Evolutionary conservation across 1,284 basidiomycete genomes (phyloP).

Genomic region (Apiotrichum siamense): DNA sequence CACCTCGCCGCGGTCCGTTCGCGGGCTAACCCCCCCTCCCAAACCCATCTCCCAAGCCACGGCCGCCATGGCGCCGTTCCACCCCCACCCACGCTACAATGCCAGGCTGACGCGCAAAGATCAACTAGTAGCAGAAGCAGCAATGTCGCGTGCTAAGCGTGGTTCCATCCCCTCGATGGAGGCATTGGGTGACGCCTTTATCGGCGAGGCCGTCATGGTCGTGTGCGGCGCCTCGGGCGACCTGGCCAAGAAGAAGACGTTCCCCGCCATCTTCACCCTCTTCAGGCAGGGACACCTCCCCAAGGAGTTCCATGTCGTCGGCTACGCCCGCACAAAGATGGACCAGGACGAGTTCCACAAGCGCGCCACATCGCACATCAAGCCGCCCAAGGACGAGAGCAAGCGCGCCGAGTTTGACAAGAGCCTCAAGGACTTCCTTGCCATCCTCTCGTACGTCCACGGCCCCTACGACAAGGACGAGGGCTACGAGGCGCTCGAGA

Average conservation of each 20-base stretch:
- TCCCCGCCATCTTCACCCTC: constrained; percentile 86
- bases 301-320: constrained; percentile 76
- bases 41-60: constrained; percentile 2
- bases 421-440: constrained; percentile 74
- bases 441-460: constrained; percentile 68
- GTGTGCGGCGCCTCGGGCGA: constrained; percentile 96
- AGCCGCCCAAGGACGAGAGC: constrained; percentile 58
- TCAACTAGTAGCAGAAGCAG: background rate
- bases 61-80: constrained; percentile 4
- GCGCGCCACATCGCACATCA: constrained; percentile 75
- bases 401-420: constrained; percentile 37
- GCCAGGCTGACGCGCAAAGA: constrained; percentile 3
- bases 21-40: constrained; percentile 1
- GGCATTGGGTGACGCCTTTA: constrained; percentile 62
- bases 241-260: constrained; percentile 99
- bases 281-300: constrained; percentile 75
- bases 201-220: constrained; percentile 79
- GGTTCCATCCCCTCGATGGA: constrained; percentile 75
- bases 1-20: constrained; percentile 2
- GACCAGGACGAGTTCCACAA: constrained; percentile 75
- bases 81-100: constrained; percentile 2
- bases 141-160: constrained; percentile 18
- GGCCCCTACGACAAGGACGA: constrained; percentile 79
- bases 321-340: constrained; percentile 79
- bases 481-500: constrained; percentile 69